These are phyloP conservation scores for Alternaria triticimaculans DNA, from an alignment of 2,329 filamentous ascomycete genomes.

Conservation along the genomic window DNA sequence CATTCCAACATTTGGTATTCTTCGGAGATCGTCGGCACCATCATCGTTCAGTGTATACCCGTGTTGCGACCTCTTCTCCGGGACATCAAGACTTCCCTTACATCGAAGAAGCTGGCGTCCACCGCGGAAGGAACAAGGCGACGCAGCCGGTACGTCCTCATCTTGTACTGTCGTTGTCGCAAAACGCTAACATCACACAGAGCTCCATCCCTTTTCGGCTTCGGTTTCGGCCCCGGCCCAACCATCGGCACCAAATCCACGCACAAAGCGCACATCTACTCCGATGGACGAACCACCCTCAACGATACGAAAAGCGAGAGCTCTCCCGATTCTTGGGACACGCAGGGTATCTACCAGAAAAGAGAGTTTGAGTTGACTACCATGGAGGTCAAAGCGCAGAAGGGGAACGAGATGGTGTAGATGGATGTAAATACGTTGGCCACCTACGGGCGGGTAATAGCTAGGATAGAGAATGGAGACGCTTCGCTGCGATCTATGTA, in stretches of 20 bases:
- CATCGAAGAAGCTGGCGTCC: constrained; percentile 42
- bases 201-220: constrained; percentile 9
- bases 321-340: constrained; percentile 29
- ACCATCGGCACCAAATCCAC: constrained; percentile 14
- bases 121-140: constrained; percentile 11
- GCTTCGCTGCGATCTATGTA: constrained; percentile 4
- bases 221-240: constrained; percentile 13
- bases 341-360: constrained; percentile 34
- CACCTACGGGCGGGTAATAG: background rate
- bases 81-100: constrained; percentile 50
- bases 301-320: constrained; percentile 21
- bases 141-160: constrained; percentile 23
- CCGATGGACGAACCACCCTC: constrained; percentile 23
- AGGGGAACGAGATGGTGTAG: constrained; percentile 8
- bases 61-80: constrained; percentile 58
- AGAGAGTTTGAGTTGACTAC: constrained; percentile 33
- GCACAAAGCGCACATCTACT: constrained; percentile 32
- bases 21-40: constrained; percentile 61
- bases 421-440: background rate
- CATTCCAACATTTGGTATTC: constrained; percentile 59
- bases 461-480: constrained; percentile 4
- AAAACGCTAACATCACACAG: constrained; percentile 1
- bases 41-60: constrained; percentile 63
- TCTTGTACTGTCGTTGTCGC: background rate
- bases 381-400: constrained; percentile 19